Base-by-base conservation (phyloP, 1,284 basidiomycete species). In the Cronartium quercuum region DNA sequence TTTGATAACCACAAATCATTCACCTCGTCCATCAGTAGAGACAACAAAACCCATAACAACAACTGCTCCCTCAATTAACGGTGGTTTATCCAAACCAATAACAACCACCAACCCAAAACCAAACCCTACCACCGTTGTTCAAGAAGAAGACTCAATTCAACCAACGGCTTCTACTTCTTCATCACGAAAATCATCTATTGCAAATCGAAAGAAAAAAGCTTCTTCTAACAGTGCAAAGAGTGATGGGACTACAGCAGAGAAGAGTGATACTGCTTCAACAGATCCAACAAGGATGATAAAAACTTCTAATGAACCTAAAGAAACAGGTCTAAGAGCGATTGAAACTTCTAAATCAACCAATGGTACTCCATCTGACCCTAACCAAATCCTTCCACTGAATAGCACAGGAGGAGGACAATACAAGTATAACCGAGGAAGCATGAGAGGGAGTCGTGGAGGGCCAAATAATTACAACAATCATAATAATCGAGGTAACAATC, bases 101-200 rank as follows among this genome's bases (percentile, higher is more conserved):
- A 63, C 61, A 24, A 29, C 69, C 34, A 57, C 60, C 10, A 57
- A 70, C 18, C 35, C 57, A 40, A 57, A 58, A 5, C n/a, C 58
- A 9, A 61, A 40, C 42, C 34, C 60, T 42, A 38, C 37, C 12
- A n/a, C 15, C 34, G 68, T 62, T 42, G 55, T 44, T 24, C 10
- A 41, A 18, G 44, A 57, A 62, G 51, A 61, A 12, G 42, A 62
- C 13, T 47, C 68, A 21, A 61, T 57, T 70, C 61, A 63, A 41
- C 51, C 58, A 18, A n/a, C 29, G 15, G 13, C 34, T 61, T 61
- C 24, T 37, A 29, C 15, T 3, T 24, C 35, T 61, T 61, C 69
- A 4, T 71, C 69, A 9, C 62, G 69, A 37, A 71, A 71, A 70
- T 70, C 68, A 7, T 70, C 68, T 1, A 62, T 70, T 63, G 57